Evolutionary conservation across 2,329 filamentous ascomycete genomes (phyloP).

Genomic region (Aspergillus puulaauensis): DNA sequence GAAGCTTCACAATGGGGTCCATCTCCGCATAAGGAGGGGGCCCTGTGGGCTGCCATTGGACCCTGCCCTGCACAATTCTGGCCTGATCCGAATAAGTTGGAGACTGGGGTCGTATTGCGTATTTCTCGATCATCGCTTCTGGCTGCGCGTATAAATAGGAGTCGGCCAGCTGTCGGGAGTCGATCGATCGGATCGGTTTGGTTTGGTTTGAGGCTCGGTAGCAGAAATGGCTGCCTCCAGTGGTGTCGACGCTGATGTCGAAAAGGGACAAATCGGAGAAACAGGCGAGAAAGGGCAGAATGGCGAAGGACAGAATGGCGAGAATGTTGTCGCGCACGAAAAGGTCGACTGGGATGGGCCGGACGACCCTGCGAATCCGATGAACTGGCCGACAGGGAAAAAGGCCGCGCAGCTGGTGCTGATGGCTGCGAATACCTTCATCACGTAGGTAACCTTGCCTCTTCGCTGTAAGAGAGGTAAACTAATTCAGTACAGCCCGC

Average conservation of each 20-base stretch:
- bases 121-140: not conserved
- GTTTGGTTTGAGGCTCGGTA: too few species aligned
- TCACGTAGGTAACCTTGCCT: constrained; percentile 18
- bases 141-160: not conserved
- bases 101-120: not conserved
- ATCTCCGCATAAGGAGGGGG: not conserved
- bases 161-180: not conserved
- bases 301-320: not conserved
- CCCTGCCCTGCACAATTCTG: not conserved
- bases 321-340: not conserved
- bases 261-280: not conserved
- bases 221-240: not conserved
- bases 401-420: constrained; percentile 19
- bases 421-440: constrained; percentile 26
- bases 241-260: not conserved
- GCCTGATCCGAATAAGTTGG: not conserved
- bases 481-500: constrained; percentile 13
- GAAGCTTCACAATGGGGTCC: not conserved
- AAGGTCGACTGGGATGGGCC: constrained; percentile 24
- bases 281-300: not conserved
- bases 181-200: not conserved
- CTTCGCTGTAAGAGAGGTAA: not conserved
- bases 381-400: constrained; percentile 31
- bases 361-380: constrained; percentile 32
- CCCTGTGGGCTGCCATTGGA: not conserved